Evolutionary conservation across 177 flowering plant species (phyloP), one percentile per base, ranked within the genome.

Genomic region (Vitis hybrid): DNA sequence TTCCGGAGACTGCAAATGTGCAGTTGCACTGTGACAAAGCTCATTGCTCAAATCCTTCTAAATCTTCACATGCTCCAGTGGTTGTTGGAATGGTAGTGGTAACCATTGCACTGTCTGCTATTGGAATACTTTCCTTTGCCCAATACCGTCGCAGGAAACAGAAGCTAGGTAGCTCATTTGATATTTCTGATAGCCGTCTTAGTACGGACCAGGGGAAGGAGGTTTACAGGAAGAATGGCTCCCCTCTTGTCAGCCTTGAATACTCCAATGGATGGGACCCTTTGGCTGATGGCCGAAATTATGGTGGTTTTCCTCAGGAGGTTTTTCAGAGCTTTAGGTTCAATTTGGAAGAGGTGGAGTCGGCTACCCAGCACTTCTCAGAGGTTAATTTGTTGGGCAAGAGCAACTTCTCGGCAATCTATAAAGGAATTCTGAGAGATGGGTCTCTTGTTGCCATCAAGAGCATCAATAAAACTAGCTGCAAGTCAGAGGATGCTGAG

Each of bases 241-340:
- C 92, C 58, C 87, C 91, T 1, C 77, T 86, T 4, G 72, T 81
- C 52, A 86, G 88, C 75, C 85, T 87, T 9, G 89, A 88, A 72
- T 86, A 88, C 55, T 65, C 88, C 8, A 80, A 57, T 71, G 91
- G 89, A 8, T 86, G 88, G 91, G 91, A 88, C 60, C 87, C 89
- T 3, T 62, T 88, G 49, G 82, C 83, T 15, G 85, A 86, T 76
- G 80, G 77, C 18, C 64, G 79, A 21, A 76, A 71, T 54, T 65
- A 69, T 11, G 65, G 68, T 72, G 83, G 70, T 12, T 61, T 73
- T 40, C 70, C 76, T 1, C 80, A 81, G 61, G 91, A 88, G 51
- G 72, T 71, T 62, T 66, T 82, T 40, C 80, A 82, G 72, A 78
- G 71, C 67, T 88, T 80, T 52, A 78, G 80, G 66, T 83, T 88